Conservation (phyloP, 1,284 basidiomycete genomes). For the Mycena sp. region DNA sequence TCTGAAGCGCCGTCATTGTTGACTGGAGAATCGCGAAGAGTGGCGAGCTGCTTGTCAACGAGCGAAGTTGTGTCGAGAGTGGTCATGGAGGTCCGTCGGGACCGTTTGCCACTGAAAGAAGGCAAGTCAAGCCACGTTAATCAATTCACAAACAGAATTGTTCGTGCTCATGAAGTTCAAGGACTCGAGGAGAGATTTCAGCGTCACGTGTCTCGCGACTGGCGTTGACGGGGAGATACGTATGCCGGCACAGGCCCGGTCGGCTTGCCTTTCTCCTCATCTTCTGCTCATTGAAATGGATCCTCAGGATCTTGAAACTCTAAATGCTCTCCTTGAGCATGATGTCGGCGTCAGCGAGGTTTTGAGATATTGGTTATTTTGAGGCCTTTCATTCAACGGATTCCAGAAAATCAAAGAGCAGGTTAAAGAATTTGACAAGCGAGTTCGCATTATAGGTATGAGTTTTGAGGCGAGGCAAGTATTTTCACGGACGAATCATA, state of each 20-base stretch:
- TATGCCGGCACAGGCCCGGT: neutral
- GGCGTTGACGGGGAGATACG: no score
- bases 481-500: neutral
- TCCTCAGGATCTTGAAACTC: constrained; percentile 59
- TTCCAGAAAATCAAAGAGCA: constrained; percentile 81
- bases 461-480: neutral
- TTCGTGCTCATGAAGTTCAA: neutral
- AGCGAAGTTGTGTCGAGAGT: constrained; percentile 2
- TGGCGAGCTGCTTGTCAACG: constrained; percentile 53
- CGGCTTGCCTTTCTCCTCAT: neutral
- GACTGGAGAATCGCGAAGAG: constrained; percentile 67
- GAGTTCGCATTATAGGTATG: constrained; percentile 64
- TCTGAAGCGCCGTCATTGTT: constrained; percentile 60
- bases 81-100: constrained; percentile 41
- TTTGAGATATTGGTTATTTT: constrained; percentile 23
- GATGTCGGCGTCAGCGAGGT: constrained; percentile 67
- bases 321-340: constrained; percentile 64
- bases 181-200: no score
- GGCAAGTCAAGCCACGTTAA: neutral
- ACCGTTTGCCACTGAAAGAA: constrained; percentile 5
- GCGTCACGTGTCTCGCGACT: no score
- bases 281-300: constrained; percentile 57
- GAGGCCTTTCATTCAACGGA: constrained; percentile 19
- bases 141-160: neutral
- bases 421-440: constrained; percentile 79